Conservation (phyloP, 768 basidiomycete genomes). For the Boletus sp. region DNA sequence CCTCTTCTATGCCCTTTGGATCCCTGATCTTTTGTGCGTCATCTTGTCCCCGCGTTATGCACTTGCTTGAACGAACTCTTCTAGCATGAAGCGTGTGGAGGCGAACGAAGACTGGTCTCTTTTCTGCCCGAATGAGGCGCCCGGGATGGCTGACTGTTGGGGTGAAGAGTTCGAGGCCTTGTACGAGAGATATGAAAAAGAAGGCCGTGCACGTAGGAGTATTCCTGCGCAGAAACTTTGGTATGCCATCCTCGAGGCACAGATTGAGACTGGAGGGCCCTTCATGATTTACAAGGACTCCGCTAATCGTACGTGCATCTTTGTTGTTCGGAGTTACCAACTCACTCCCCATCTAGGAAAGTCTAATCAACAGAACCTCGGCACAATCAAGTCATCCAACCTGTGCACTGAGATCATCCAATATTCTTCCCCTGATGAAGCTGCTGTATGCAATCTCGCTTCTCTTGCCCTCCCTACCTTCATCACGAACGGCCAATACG, state of each 20-base stretch:
- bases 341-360: constrained; percentile 56
- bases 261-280: constrained; percentile 98
- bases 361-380: constrained; percentile 98
- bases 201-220: constrained; percentile 80
- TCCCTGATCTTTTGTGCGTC: constrained; percentile 90
- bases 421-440: constrained; percentile 96
- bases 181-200: constrained; percentile 85
- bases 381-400: constrained; percentile 99
- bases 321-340: not conserved
- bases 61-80: not conserved
- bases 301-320: constrained; percentile 67
- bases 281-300: constrained; percentile 99
- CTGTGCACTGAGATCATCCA: constrained; percentile 99
- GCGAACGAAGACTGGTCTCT: constrained; percentile 87
- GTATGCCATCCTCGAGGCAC: constrained; percentile 95
- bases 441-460: constrained; percentile 97
- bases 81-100: constrained; percentile 96
- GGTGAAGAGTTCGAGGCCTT: constrained; percentile 86
- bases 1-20: constrained; percentile 98
- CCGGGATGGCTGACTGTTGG: constrained; percentile 83
- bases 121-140: constrained; percentile 97
- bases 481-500: constrained; percentile 77
- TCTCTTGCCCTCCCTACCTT: constrained; percentile 94
- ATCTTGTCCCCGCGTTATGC: not conserved
- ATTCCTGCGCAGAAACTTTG: constrained; percentile 96